Base-by-base conservation (phyloP, 1,284 basidiomycete genomes). In the Tremellales sp. region DNA sequence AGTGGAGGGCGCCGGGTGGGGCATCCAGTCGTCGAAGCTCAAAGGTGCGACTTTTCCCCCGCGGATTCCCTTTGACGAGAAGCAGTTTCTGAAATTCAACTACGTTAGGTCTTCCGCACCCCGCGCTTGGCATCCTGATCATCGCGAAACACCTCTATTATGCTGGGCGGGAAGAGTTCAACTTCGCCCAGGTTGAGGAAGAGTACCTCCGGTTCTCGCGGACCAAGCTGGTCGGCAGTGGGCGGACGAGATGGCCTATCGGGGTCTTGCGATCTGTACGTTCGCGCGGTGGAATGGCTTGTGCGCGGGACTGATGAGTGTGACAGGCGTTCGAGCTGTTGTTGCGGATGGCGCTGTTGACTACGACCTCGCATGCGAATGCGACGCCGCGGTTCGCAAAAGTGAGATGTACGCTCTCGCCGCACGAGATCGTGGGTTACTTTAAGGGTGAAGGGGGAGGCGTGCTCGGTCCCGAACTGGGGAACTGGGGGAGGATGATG, bases 131-230 rank as follows among this genome's bases (percentile, higher is more conserved):
- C 8, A 53, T 73, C 4, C 56, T 74, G 26, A 69, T 73, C 47
- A 66, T 73, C 24, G 43, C 82, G 81, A 58, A 93, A 76, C 52
- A 89, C 79, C 60, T 90, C 80, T 48, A 81, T 74, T 61, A 90
- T 70, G 68, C 84, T 78, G 66, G 87, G 77, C 40, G 77, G 74
- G 70, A 90, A 83, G 58, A 73, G 41, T 74, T 74, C 59, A 72
- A 68, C 39, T 68, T 73, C 42, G 65, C 68, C 4, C 68, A 69
- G 55, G 61, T 70, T 21, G 67, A 70, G 47, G 68, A 69, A 51
- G 72, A 73, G 49, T 74, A 74, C 45, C 52, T 67, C 22, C 54
- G 67, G 32, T 73, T 74, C 29, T 62, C 67, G 21, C 56, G 70
- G 27, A 67, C 66, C 6, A 65, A 66, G 18, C 57, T 74, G 32